Base-by-base conservation (phyloP, 75 land plant genomes). In the Selaginella moellendorffii region DNA sequence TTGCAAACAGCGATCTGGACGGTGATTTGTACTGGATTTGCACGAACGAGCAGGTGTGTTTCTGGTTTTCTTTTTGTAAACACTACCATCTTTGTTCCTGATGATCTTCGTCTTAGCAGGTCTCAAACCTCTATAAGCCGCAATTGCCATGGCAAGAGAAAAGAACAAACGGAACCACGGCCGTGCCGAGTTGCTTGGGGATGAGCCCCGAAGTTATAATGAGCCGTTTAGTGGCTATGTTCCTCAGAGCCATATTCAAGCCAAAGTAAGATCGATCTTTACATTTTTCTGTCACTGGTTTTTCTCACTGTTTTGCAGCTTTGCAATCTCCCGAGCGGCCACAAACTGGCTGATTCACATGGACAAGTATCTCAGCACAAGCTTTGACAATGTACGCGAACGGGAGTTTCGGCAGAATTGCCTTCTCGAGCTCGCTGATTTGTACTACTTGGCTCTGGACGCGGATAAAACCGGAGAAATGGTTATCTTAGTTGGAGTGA, bases 1-100 rank as follows among this genome's bases (percentile, higher is more conserved):
- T 91, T 65, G 93, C 86, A 24, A 75, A 72, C 29, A 69, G 89
- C 76, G 97, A 91, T 66, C 77, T 88, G 66, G 95, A 88, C 72
- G 89, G 97, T 54, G 97, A 91, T 65, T 68, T 79, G 70, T 91
- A 80, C 24, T 91, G 83, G 81, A 79, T 87, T 0, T 88, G 86
- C 24, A 54, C 63, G 67, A 81, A 91, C 62, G 66, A 72, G 18
- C 54, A 77, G 84, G 97, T 85, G 14, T 5, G 46, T n/a, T n/a
- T n/a, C n/a, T n/a, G n/a, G n/a, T n/a, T n/a, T n/a, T n/a, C n/a
- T n/a, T n/a, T n/a, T n/a, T n/a, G n/a, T n/a, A n/a, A n/a, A n/a
- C n/a, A n/a, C n/a, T n/a, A n/a, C n/a, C n/a, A n/a, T n/a, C n/a
- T n/a, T n/a, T n/a, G n/a, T n/a, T n/a, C n/a, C n/a, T n/a, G n/a